phyloP scores from a whole-genome alignment of 2,329 filamentous ascomycete species.

The Ascochyta fabae region DNA sequence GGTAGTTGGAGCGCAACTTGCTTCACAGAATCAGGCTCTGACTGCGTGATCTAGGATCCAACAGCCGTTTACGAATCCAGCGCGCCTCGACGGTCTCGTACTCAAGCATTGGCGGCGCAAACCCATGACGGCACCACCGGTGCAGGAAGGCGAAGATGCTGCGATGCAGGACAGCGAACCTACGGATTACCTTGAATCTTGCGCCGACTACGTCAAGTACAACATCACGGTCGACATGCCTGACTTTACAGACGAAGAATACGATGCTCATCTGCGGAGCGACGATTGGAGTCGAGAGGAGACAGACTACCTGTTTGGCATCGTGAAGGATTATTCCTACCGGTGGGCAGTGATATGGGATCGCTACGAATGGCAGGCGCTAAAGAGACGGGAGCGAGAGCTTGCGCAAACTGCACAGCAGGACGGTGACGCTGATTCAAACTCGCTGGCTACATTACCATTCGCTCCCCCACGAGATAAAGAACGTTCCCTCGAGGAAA shows the following conservation, averaged over 20 bases:
- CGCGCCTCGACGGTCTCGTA: slow-evolving; percentile 72
- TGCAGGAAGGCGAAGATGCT: slow-evolving; percentile 41
- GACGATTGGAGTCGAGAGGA: slow-evolving; percentile 89
- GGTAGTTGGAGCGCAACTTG: slow-evolving; percentile 26
- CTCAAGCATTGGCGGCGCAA: slow-evolving; percentile 83
- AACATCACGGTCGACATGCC: slow-evolving; percentile 82
- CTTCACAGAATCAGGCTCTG: background rate
- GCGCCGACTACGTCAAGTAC: slow-evolving; percentile 79
- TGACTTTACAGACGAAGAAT: slow-evolving; percentile 86
- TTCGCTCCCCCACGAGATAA: slow-evolving; percentile 54
- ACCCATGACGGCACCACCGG: slow-evolving; percentile 40
- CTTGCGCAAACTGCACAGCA: slow-evolving; percentile 24
- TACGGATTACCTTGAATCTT: slow-evolving; percentile 51
- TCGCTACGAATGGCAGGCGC: slow-evolving; percentile 77
- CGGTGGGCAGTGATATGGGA: slow-evolving; percentile 93
- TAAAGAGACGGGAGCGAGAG: slow-evolving; percentile 31
- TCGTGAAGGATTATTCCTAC: slow-evolving; percentile 80
- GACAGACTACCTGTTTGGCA: slow-evolving; percentile 84
- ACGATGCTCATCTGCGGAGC: slow-evolving; percentile 74
- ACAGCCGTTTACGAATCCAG: slow-evolving; percentile 75
- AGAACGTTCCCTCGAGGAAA: slow-evolving; percentile 79
- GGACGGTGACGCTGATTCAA: slow-evolving; percentile 25
- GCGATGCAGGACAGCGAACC: slow-evolving; percentile 46
- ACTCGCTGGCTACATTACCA: slow-evolving; percentile 41
- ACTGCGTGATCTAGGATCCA: slow-evolving; percentile 33